Evolutionary conservation across 2,329 filamentous ascomycete genomes (phyloP).

Genomic region (Macrophomina tecta): DNA sequence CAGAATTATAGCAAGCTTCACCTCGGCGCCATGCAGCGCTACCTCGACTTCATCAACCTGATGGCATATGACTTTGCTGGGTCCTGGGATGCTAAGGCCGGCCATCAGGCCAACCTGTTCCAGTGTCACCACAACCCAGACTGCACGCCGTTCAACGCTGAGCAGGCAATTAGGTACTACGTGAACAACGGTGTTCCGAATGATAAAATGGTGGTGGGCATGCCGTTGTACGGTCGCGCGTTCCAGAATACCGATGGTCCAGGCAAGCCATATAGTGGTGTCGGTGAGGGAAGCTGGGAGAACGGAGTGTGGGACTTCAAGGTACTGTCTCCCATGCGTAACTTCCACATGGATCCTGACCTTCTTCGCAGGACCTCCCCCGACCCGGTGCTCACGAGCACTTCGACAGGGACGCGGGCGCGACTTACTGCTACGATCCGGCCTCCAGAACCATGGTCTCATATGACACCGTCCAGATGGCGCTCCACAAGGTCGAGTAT

Average conservation of each 20-base stretch:
- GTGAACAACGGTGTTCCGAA: constrained; percentile 63
- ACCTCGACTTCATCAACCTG: constrained; percentile 57
- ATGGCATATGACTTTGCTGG: constrained; percentile 69
- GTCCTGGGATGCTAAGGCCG: constrained; percentile 74
- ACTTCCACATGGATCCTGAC: neutral
- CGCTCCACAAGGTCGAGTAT: constrained; percentile 72
- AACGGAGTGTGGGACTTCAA: constrained; percentile 89
- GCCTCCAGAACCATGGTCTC: constrained; percentile 70
- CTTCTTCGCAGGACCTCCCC: constrained; percentile 65
- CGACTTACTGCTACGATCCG: constrained; percentile 79
- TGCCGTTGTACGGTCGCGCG: constrained; percentile 89
- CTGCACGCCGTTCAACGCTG: constrained; percentile 79
- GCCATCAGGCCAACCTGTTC: constrained; percentile 83
- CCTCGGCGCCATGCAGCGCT: constrained; percentile 48
- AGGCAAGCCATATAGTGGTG: constrained; percentile 71
- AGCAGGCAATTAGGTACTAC: constrained; percentile 75
- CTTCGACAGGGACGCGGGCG: constrained; percentile 67
- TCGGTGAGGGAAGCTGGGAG: constrained; percentile 85
- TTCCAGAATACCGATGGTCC: constrained; percentile 80
- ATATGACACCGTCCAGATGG: constrained; percentile 74
- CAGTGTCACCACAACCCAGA: constrained; percentile 62
- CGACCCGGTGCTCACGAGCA: constrained; percentile 68
- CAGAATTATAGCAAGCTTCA: constrained; percentile 51
- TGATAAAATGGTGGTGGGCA: constrained; percentile 82
- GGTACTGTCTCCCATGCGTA: neutral